Base-by-base conservation (phyloP, 75 land plant species). In the Sequoiadendron giganteum region DNA sequence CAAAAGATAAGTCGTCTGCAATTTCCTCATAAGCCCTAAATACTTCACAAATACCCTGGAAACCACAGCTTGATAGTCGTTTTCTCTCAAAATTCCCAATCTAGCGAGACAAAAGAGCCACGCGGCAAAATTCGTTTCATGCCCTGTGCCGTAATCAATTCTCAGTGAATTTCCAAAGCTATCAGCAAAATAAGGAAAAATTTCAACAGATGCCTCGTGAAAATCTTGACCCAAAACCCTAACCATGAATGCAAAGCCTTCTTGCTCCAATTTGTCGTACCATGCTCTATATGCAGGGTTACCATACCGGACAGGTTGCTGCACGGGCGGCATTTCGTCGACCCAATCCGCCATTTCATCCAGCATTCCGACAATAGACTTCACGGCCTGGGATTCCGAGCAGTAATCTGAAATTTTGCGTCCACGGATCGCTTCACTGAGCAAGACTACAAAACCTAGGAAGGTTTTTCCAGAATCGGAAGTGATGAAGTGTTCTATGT, bases 121-220 rank as follows among this genome's bases (percentile, higher is more conserved):
- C 13, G 99, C 99, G 0, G 96, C 96, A 89, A 98, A 98, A 88
- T 98, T 97, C 39, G 97, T 94, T 89, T 98, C 99, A 85, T 98
- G 99, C 11, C 99, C 99, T 19, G 99, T 98, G 9, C 99, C 99
- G 68, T 95, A 98, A 84, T 98, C 99, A 77, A 98, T 98, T 2
- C 99, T 83, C 16, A 89, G 89, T 11, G 99, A 86, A 72, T 96
- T 98, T 28, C 99, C 99, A 88, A 98, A 98, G 83, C 97, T 95
- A 82, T 98, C 99, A 16, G 90, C 84, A 85, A 98, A 93, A 87
- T 98, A 98, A 38, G 97, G 96, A 32, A 92, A 90, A 73, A 97
- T 56, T 87, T 98, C 99, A 10, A 87, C 88, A 13, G 86, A 65
- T 14, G 95, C 92, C 3, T 85, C 70, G 36, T 70, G 65, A 52